A percentile compares a stretch with the other conserved stretches of the same genome.
Evolutionary conservation across 1,139 yeast genomes (phyloP).

Genomic region (Yamadazyma dushanensis): DNA sequence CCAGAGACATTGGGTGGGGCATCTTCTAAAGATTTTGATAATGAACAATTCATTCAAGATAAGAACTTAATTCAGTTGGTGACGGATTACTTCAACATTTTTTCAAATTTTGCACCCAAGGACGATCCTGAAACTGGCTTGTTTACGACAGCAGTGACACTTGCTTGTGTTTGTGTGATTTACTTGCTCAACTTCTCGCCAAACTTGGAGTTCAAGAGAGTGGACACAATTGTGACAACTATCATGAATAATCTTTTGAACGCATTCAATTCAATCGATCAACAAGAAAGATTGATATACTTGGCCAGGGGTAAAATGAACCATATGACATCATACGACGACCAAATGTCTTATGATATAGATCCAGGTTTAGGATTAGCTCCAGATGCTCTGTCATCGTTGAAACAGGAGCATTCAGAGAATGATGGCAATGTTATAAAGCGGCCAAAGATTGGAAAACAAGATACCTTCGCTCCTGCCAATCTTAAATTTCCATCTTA

Average conservation of each 20-base stretch:
- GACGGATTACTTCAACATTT: constrained; percentile 37
- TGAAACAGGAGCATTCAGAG: not conserved
- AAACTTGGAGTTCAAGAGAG: constrained; percentile 14
- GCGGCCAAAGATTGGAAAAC: constrained; percentile 1
- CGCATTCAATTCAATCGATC: constrained; percentile 23
- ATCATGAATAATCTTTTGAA: constrained; percentile 24
- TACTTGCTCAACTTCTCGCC: constrained; percentile 14
- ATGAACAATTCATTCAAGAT: constrained; percentile 16
- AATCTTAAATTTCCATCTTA: constrained; percentile 18
- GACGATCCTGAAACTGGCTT: constrained; percentile 40
- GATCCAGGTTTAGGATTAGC: constrained; percentile 3
- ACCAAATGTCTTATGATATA: constrained; percentile 5
- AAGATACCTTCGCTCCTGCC: constrained; percentile 3
- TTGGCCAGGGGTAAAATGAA: constrained; percentile 32
- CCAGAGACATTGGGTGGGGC: constrained; percentile 4
- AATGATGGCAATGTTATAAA: not conserved
- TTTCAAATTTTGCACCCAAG: constrained; percentile 33
- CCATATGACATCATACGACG: constrained; percentile 6
- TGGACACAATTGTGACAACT: constrained; percentile 20
- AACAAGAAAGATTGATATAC: constrained; percentile 31
- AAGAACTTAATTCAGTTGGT: constrained; percentile 23
- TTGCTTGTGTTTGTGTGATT: constrained; percentile 14
- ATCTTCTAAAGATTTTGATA: constrained; percentile 11
- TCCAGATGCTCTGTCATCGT: not conserved
- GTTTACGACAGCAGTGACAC: constrained; percentile 35